phyloP scores from a whole-genome alignment of 176 grass and related monocot species.

The Carex kokanica region DNA sequence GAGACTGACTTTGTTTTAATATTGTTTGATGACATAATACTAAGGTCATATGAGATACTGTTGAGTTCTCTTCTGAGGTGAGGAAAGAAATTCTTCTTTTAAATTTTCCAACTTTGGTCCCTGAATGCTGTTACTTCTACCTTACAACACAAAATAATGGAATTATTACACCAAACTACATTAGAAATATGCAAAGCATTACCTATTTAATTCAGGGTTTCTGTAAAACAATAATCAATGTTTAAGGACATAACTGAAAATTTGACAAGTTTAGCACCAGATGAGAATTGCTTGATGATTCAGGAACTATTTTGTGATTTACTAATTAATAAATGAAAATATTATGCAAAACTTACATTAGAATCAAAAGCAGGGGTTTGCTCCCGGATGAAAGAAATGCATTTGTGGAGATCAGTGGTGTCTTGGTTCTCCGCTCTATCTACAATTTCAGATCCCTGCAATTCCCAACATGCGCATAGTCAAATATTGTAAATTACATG shows the following conservation, averaged over 20 bases:
- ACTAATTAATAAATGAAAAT: not conserved
- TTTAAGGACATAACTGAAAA: not conserved
- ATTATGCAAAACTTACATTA: slow-evolving; percentile 43
- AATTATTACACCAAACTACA: not conserved
- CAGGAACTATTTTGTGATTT: not conserved
- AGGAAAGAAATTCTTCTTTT: not conserved
- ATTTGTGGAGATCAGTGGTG: slow-evolving; percentile 70
- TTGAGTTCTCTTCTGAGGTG: not conserved
- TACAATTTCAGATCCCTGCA: slow-evolving; percentile 61
- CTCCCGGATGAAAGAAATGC: slow-evolving; percentile 50
- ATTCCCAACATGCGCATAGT: not conserved
- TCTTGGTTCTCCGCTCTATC: slow-evolving; percentile 73
- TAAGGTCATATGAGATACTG: not conserved
- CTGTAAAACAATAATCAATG: not conserved
- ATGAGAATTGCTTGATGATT: not conserved
- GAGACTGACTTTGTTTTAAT: not conserved
- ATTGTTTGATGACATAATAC: not conserved
- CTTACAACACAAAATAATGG: not conserved
- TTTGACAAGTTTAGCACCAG: not conserved
- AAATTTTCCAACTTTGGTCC: not conserved
- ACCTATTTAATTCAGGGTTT: not conserved
- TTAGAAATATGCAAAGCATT: not conserved
- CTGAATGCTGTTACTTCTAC: not conserved
- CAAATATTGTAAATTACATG: slow-evolving; percentile 3
- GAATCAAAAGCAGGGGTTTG: slow-evolving; percentile 31